phyloP scores from a whole-genome alignment of 2,329 filamentous ascomycete genomes.

The Cladosporium sp. region DNA sequence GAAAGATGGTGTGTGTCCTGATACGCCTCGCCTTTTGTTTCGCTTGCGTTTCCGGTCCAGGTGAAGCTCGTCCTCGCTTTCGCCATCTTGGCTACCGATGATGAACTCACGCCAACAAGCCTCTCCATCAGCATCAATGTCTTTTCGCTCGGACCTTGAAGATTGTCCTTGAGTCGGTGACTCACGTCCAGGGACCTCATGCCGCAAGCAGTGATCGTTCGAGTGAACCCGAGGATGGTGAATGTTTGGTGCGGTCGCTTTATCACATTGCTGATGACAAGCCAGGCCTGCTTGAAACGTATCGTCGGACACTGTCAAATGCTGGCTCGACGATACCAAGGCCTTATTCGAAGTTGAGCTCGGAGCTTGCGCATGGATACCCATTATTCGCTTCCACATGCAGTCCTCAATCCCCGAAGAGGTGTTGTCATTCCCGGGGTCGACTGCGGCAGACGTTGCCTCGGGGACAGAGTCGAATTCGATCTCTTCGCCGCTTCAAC shows the following conservation, averaged over 20 bases:
- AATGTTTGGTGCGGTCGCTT: no score
- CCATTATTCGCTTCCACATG: conserved; percentile 1
- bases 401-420: not conserved
- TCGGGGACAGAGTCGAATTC: no score
- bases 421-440: not conserved
- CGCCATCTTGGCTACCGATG: conserved; percentile 18
- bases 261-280: no score
- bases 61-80: conserved; percentile 11
- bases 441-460: not conserved
- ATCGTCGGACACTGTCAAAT: not conserved
- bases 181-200: no score
- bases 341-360: not conserved
- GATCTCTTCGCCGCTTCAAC: not conserved
- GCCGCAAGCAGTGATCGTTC: no score
- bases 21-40: not conserved
- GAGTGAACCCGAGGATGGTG: no score
- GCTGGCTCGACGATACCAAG: conserved; percentile 7
- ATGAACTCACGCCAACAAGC: conserved; percentile 25
- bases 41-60: conserved; percentile 3
- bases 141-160: no score
- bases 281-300: no score
- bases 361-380: not conserved
- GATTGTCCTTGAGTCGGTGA: no score
- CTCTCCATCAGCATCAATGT: conserved; percentile 16
- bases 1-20: conserved; percentile 10